Evolutionary conservation across 2,329 filamentous ascomycete species (phyloP).

Genomic region (Fusarium azukiicola): DNA sequence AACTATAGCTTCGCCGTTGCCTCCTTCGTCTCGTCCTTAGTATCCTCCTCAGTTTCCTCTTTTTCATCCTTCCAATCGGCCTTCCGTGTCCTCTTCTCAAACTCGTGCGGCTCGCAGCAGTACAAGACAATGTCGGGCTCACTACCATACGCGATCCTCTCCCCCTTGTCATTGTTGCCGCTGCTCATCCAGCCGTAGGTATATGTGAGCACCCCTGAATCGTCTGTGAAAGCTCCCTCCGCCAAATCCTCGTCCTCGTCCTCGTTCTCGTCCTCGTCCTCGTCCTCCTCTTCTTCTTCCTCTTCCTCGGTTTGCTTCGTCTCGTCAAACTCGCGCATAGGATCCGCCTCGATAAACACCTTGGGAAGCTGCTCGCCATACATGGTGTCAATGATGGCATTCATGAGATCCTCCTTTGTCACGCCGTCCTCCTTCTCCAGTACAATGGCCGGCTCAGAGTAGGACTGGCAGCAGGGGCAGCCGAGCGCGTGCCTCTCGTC

Average conservation of each 20-base stretch:
- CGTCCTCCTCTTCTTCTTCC: not conserved
- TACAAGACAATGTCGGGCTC: conserved; percentile 29
- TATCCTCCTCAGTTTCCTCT: not conserved
- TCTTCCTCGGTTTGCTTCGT: not conserved
- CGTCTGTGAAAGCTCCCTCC: not conserved
- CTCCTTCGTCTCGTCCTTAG: not conserved
- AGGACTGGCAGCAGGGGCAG: conserved; percentile 31
- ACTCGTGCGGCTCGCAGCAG: conserved; percentile 15
- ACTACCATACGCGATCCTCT: not conserved
- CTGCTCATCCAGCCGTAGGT: conserved; percentile 23
- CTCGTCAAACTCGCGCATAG: not conserved
- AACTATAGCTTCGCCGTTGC: no score
- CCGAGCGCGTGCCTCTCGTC: not conserved
- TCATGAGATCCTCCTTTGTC: conserved; percentile 29
- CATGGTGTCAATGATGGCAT: conserved; percentile 14
- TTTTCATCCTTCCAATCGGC: not conserved
- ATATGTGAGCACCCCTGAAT: conserved; percentile 7
- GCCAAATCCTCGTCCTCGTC: not conserved
- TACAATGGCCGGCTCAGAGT: conserved; percentile 18
- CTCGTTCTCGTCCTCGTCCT: not conserved
- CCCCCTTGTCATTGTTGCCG: not conserved
- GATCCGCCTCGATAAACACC: conserved; percentile 12
- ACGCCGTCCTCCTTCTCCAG: conserved; percentile 27
- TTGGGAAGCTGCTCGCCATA: conserved; percentile 26
- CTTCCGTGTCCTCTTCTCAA: not conserved